These are phyloP conservation scores for Filosporella fistucella DNA, from an alignment of 495 filamentous ascomycete species.

Conservation along the genomic window DNA sequence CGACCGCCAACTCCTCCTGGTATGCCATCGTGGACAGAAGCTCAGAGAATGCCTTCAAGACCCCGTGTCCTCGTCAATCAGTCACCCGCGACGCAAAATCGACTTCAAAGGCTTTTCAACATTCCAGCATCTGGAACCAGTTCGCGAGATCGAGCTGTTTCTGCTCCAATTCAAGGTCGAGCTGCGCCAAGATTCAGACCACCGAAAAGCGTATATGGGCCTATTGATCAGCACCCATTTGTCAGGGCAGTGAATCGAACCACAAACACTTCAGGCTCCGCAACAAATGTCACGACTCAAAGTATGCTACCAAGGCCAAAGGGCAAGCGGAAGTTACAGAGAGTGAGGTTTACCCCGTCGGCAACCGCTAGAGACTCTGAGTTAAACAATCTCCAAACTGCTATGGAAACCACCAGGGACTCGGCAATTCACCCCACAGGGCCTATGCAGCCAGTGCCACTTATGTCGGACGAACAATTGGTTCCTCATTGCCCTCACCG, in stretches of 20 bases:
- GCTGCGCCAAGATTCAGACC: conserved; percentile 22
- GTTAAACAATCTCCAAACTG: conserved; percentile 5
- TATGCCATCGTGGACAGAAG: conserved; percentile 28
- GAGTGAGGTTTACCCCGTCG: conserved; percentile 18
- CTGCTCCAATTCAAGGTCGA: conserved; percentile 6
- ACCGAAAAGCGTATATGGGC: conserved; percentile 20
- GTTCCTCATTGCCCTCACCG: too few relatives aligned
- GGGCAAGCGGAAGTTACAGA: neutral
- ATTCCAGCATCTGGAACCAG: conserved; percentile 6
- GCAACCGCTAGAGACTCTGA: conserved; percentile 17
- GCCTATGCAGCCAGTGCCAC: too few relatives aligned
- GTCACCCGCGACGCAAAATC: conserved; percentile 3
- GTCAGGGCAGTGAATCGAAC: conserved; percentile 17
- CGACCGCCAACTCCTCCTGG: conserved; percentile 25
- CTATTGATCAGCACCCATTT: conserved; percentile 23
- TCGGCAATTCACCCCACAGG: conserved; percentile 1
- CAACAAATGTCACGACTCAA: too few relatives aligned
- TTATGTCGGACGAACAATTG: too few relatives aligned
- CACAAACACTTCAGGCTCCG: conserved; percentile 4
- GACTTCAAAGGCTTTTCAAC: conserved; percentile 15
- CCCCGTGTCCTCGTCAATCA: neutral
- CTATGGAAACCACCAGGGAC: conserved; percentile 7
- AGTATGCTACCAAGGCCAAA: too few relatives aligned
- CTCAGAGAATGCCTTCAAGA: conserved; percentile 7
- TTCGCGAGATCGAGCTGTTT: neutral